These are phyloP conservation scores for Rhizoctonia solani DNA, from an alignment of 1,284 basidiomycete species.

Conservation along the genomic window DNA sequence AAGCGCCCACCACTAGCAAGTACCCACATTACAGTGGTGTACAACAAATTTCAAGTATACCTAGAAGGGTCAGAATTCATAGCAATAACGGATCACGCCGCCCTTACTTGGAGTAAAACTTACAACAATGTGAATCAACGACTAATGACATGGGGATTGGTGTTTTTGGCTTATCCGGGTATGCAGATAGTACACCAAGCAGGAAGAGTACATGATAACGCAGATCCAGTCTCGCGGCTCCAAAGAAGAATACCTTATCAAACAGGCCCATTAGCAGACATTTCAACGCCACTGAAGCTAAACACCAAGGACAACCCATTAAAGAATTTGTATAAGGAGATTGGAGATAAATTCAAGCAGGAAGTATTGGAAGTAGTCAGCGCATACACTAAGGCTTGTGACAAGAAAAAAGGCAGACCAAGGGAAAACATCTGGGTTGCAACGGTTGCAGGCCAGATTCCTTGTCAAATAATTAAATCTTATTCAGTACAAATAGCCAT, in stretches of 20 bases:
- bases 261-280: conserved; percentile 35
- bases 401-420: not conserved
- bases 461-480: too few species aligned
- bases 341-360: conserved; percentile 22
- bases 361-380: not conserved
- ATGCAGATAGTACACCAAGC: too few species aligned
- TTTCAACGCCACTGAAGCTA: not conserved
- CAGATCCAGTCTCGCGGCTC: conserved; percentile 47
- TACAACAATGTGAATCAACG: conserved; percentile 46
- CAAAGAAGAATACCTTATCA: conserved; percentile 33
- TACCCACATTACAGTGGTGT: too few species aligned
- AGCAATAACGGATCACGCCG: conserved; percentile 46
- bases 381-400: not conserved
- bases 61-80: conserved; percentile 45
- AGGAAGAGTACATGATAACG: too few species aligned
- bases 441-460: too few species aligned
- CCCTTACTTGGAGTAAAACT: too few species aligned
- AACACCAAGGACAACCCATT: not conserved
- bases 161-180: conserved; percentile 45
- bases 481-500: too few species aligned
- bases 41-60: conserved; percentile 37
- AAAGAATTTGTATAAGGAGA: conserved; percentile 9
- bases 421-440: too few species aligned
- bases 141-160: conserved; percentile 44
- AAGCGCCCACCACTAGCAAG: too few species aligned